Conservation (phyloP, 495 filamentous ascomycete genomes). For the Umbilicaria muhlenbergii region DNA sequence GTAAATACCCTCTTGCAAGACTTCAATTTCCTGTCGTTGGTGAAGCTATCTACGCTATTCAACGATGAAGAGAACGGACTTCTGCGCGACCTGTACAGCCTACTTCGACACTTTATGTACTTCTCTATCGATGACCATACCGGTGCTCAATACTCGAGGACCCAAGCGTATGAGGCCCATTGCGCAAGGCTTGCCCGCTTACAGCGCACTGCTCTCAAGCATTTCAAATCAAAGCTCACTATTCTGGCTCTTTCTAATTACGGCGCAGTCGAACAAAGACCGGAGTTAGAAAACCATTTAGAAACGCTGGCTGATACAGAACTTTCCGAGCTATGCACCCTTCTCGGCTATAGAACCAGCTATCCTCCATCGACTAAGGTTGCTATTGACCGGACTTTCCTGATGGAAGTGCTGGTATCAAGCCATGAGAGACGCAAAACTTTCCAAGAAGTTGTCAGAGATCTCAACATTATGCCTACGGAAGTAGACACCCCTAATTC, state of each 20-base stretch:
- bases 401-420: conserved; percentile 63
- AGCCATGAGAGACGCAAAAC: conserved; percentile 62
- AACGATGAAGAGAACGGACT: conserved; percentile 58
- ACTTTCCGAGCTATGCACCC: conserved; percentile 46
- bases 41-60: conserved; percentile 65
- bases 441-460: conserved; percentile 64
- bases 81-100: conserved; percentile 61
- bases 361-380: conserved; percentile 62
- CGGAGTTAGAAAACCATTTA: conserved; percentile 67
- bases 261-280: conserved; percentile 63
- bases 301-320: conserved; percentile 56
- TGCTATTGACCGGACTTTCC: conserved; percentile 45
- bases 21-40: conserved; percentile 70
- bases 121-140: conserved; percentile 90
- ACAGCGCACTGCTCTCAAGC: conserved; percentile 65
- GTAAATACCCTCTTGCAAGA: conserved; percentile 87
- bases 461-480: conserved; percentile 64
- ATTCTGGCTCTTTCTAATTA: conserved; percentile 88
- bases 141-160: conserved; percentile 52
- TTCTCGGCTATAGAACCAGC: conserved; percentile 60
- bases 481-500: conserved; percentile 30
- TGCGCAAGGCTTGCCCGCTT: conserved; percentile 60
- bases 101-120: conserved; percentile 70
- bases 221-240: conserved; percentile 80
- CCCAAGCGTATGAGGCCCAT: conserved; percentile 66